Evolutionary conservation across 176 grass and related monocot genomes (phyloP).

Genomic region (Triticum timopheevii): DNA sequence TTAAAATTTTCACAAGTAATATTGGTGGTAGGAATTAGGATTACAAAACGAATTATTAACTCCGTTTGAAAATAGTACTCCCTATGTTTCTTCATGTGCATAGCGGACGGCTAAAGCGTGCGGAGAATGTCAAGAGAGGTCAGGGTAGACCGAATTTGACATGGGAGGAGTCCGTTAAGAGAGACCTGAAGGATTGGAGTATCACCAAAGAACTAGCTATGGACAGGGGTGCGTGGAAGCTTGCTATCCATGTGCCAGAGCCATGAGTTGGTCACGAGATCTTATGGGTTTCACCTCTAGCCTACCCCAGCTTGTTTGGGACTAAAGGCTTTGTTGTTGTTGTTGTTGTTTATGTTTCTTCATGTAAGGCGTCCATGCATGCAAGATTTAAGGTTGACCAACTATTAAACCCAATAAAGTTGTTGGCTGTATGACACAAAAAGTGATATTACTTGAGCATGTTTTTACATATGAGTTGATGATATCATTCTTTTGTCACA

Average conservation of each 20-base stretch:
- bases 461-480: not conserved
- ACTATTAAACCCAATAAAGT: not conserved
- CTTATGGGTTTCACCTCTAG: too few species aligned
- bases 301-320: too few species aligned
- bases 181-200: too few species aligned
- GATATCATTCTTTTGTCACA: not conserved
- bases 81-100: not conserved
- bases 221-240: too few species aligned
- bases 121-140: too few species aligned
- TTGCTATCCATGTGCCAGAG: too few species aligned
- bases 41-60: conserved; percentile 3
- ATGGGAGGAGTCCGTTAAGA: too few species aligned
- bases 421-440: not conserved
- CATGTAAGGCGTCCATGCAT: not conserved
- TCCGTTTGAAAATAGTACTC: not conserved
- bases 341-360: not conserved
- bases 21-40: not conserved
- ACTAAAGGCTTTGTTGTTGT: too few species aligned
- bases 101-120: too few species aligned
- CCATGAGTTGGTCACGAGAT: too few species aligned
- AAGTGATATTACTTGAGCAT: not conserved
- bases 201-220: too few species aligned
- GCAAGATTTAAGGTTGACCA: conserved; percentile 4
- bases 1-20: not conserved
- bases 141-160: too few species aligned